Percentiles rank a stretch among this genome's conserved stretches.
These are phyloP conservation scores for Tuber microsphaerosporum DNA, from an alignment of 495 filamentous ascomycete genomes.

Conservation along the genomic window DNA sequence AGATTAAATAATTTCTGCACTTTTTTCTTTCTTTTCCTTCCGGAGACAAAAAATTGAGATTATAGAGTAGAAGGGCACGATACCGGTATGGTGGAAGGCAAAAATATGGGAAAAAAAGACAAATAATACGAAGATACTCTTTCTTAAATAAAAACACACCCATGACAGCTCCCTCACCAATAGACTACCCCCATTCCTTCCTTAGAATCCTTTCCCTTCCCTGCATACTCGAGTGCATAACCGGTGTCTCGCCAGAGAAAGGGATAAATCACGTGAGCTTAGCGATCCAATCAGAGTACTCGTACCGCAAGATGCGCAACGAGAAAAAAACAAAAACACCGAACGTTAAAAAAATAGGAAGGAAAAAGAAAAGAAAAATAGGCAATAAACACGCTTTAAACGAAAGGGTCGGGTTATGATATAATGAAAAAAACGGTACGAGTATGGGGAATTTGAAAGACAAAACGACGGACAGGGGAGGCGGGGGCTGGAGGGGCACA, in stretches of 20 bases:
- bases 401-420: not conserved
- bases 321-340: constrained; percentile 23
- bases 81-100: not conserved
- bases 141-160: not conserved
- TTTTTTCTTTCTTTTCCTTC: not conserved
- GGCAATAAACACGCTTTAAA: not conserved
- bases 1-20: not conserved
- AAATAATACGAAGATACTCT: not conserved
- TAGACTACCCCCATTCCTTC: not conserved
- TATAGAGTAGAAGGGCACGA: not conserved
- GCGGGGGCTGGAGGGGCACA: not conserved
- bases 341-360: constrained; percentile 29
- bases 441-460: not conserved
- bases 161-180: not conserved
- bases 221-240: not conserved
- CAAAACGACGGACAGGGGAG: not conserved
- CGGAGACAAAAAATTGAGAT: not conserved
- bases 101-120: not conserved
- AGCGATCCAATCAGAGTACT: constrained; percentile 30
- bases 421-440: too few species aligned
- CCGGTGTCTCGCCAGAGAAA: not conserved
- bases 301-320: constrained; percentile 13
- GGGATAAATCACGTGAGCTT: constrained; percentile 29
- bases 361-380: constrained; percentile 13
- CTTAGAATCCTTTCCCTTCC: not conserved